These are phyloP conservation scores for Basidiobolus meristosporus DNA, from an alignment of 371 early-diverging fungal species.

Conservation along the genomic window DNA sequence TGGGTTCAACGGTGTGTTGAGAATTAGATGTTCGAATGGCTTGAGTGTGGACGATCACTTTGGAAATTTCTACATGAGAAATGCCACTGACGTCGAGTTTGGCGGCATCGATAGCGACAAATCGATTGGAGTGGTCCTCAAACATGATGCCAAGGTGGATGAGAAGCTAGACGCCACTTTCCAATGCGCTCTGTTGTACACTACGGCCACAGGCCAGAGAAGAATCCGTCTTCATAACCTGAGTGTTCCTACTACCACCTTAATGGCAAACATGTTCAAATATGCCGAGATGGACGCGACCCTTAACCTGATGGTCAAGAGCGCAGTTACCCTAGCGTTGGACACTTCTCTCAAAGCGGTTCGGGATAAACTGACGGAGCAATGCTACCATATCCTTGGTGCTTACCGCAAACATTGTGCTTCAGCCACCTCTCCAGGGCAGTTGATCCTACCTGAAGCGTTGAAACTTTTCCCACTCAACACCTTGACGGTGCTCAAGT, in stretches of 20 bases:
- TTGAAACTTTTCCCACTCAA: conserved; percentile 90
- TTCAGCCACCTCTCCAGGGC: conserved; percentile 71
- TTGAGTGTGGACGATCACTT: conserved; percentile 65
- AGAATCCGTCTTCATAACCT: conserved; percentile 82
- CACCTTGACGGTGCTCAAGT: conserved; percentile 65
- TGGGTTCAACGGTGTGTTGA: conserved; percentile 74
- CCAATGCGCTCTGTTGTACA: conserved; percentile 86
- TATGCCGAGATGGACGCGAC: conserved; percentile 82
- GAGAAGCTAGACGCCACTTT: conserved; percentile 62
- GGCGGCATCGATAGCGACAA: conserved; percentile 74
- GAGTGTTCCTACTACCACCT: conserved; percentile 52
- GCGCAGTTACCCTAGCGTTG: conserved; percentile 46
- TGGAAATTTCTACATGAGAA: conserved; percentile 86
- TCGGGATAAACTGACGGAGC: conserved; percentile 67
- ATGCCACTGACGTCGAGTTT: conserved; percentile 79
- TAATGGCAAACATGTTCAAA: conserved; percentile 67
- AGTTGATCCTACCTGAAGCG: conserved; percentile 89
- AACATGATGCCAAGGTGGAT: conserved; percentile 72
- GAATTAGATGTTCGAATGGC: conserved; percentile 83
- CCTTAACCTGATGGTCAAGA: conserved; percentile 66
- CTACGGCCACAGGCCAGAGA: conserved; percentile 70
- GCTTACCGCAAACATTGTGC: conserved; percentile 89
- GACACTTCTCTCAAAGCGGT: conserved; percentile 48
- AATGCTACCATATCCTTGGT: conserved; percentile 71
- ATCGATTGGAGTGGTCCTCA: conserved; percentile 57